Base-by-base conservation (phyloP, 306 rosid species). In the Acacia crassicarpa region DNA sequence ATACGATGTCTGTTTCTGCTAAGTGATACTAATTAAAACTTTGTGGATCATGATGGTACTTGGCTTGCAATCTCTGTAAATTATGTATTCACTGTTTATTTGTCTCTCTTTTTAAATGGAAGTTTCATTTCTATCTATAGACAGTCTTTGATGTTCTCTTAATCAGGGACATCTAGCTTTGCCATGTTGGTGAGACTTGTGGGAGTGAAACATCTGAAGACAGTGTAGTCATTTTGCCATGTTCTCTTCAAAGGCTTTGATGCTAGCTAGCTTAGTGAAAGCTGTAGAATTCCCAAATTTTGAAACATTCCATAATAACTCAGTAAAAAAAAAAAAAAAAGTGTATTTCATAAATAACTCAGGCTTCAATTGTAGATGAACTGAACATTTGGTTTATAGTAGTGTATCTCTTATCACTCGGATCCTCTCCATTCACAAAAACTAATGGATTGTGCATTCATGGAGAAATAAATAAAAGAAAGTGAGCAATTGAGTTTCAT, bases 1-100 rank as follows among this genome's bases (percentile, higher is more conserved):
- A 23, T 76, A 54, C 43, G n/a, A 44, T 76, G 41, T 25, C 80
- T 32, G 20, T 76, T 59, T 76, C 66, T 30, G 45, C 56, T 8
- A 33, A 45, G 43, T 27, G 51, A 58, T 77, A 27, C 48, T 77
- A 77, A 69, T 20, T 54, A 20, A 54, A 54, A 40, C 12, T 27
- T 27, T 25, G 19, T 10, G 32, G 59, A 77, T 58, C 22, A 41
- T 58, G 41, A 46, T n/a, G 51, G 14, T 41, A 56, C 23, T 35
- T 76, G 53, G 76, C 62, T 67, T 27, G 32, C 16, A 15, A 43
- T 53, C 67, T 6, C 4, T 67, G 15, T 6, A 54, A 20, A 69
- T 54, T 72, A 22, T 63, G 22, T 30, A 63, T 19, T 32, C 8
- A 53, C 32, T 12, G 13, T 77, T 45, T 77, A 6, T 6, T 2